Evolutionary conservation across 345 rosid species (phyloP), one percentile per base, ranked within the genome.

Genomic region (Microthlaspi erraticum): DNA sequence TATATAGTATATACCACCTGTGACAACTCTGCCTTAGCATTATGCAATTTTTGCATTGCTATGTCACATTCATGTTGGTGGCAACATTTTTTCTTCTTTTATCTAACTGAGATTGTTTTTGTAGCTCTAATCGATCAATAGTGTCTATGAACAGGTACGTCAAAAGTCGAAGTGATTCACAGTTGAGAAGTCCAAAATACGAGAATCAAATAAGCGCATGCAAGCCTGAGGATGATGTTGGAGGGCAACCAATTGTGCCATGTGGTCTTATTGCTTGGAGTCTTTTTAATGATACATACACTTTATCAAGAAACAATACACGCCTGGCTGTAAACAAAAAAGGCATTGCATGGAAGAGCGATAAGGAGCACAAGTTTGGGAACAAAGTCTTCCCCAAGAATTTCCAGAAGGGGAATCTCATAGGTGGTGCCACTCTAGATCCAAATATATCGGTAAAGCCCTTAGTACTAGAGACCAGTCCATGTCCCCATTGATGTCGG

Each of bases 191-290:
- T 65, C 8, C 3, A 10, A 65, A 68, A 26, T 68, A 78, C 44
- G 83, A 59, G 60, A 29, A 37, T 60, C 85, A 81, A 3, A 81
- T 86, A 13, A 50, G 73, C 36, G 39, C 41, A 64, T 95, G 99
- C 75, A 75, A 84, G 73, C 99, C 98, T 1, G 99, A 95, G 82
- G 81, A 81, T 75, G 10, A 70, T 42, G 66, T 63, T 61, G 78
- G 78, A 43, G 87, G 81, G 70, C 23, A 9, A 10, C 64, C 79
- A 18, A 90, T 90, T 67, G 93, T 90, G 32, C 99, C 99, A 2
- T 95, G 99, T 74, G 99, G 99, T 81, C 91, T 95, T n/a, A 90
- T 95, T 60, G 99, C 99, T 55, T 95, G 99, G 98, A 95, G 99
- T 82, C 83, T 95, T 74, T 95, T 95, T 77, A 95, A 95, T 29